These are phyloP conservation scores for Cucurbita maxima DNA, from an alignment of 306 rosid genomes.

Conservation along the genomic window DNA sequence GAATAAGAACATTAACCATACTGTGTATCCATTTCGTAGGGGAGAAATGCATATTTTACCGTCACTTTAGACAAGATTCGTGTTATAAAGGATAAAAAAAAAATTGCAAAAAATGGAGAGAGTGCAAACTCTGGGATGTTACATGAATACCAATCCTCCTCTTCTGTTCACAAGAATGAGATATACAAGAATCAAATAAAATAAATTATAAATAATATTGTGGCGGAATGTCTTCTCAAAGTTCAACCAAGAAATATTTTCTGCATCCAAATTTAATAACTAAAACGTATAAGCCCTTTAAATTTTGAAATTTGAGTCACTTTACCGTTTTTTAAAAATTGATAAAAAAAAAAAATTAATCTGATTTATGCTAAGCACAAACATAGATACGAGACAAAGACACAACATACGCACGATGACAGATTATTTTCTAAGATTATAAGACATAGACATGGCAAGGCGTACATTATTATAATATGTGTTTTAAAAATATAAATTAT, in stretches of 20 bases:
- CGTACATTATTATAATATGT: not conserved
- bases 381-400: not conserved
- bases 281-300: not conserved
- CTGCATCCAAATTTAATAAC: not conserved
- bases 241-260: not conserved
- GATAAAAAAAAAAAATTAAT: no score
- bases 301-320: not conserved
- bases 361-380: no score
- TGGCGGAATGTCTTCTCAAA: not conserved
- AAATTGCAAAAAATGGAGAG: not conserved
- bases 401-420: not conserved
- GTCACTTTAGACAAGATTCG: not conserved
- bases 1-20: not conserved
- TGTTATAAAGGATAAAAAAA: not conserved
- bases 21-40: not conserved
- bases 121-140: not conserved
- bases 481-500: not conserved
- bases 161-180: not conserved
- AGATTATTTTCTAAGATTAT: not conserved
- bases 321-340: not conserved
- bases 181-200: not conserved
- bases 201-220: no score
- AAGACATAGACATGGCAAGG: not conserved
- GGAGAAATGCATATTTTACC: not conserved
- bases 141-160: not conserved